Conservation (phyloP, 2,329 filamentous ascomycete species). For the Colletotrichum sublineola region DNA sequence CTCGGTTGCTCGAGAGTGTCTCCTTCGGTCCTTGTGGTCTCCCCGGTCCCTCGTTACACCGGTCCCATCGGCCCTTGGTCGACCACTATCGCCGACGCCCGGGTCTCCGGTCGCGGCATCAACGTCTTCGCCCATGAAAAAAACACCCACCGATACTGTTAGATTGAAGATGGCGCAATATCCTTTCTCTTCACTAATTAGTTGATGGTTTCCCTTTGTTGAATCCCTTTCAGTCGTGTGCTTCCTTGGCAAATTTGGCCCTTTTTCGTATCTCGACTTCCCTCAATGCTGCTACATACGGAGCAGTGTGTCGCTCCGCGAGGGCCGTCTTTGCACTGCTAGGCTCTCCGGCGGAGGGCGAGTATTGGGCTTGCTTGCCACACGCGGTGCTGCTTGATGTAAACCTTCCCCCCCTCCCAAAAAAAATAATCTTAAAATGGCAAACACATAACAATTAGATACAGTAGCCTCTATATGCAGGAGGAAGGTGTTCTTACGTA, state of each 20-base stretch:
- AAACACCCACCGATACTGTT: background rate
- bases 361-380: constrained; percentile 4
- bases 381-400: constrained; percentile 13
- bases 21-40: constrained; percentile 28
- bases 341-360: constrained; percentile 1
- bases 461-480: background rate
- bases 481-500: constrained; percentile 1
- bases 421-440: background rate
- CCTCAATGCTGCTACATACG: background rate
- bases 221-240: background rate
- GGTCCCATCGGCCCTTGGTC: constrained; percentile 12
- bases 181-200: background rate
- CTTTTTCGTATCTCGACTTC: background rate
- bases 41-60: constrained; percentile 9
- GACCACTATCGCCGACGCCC: constrained; percentile 31
- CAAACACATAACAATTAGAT: background rate
- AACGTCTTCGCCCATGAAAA: constrained; percentile 37
- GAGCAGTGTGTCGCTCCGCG: background rate
- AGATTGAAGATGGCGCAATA: background rate
- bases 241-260: too few relatives aligned
- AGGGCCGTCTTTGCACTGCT: constrained; percentile 3
- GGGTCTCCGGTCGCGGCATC: constrained; percentile 24
- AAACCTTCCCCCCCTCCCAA: background rate
- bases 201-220: background rate
- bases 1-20: constrained; percentile 20